Evolutionary conservation across 805 yeast genomes (phyloP), one percentile per base, ranked within the genome.

Genomic region (Candida michaelii): DNA sequence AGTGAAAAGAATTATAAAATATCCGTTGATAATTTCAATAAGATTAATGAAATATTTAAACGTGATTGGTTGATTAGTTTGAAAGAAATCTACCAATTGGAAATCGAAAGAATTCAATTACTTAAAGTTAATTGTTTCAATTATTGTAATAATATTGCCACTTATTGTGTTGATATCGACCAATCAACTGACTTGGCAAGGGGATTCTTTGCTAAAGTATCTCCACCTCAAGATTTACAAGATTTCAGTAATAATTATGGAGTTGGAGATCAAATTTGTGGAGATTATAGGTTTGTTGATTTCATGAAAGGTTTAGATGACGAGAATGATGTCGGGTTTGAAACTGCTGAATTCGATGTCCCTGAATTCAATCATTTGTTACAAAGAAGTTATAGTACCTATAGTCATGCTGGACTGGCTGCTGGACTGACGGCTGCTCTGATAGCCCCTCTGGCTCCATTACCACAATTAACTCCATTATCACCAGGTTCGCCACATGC

Each of bases 101-200:
- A 88, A 56, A 77, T 79, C 37, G 89, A 85, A 56, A 74, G 90
- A 48, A 76, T 86, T 42, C 83, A 83, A 52, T 75, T 81, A 47
- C 56, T 85, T 43, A 83, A 86, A 53, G 69, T 83, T 13, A 85
- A 82, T 51, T 61, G 89, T 45, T 89, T 95, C 85, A 85, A 81
- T 32, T 87, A 73, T 55, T 80, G 91, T 36, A 88, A 88, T 60
- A 72, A 81, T 30, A 70, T 85, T 7, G 85, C 95, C 6, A 73
- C 87, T 0, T 71, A 82, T 2, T 89, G 96, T 57, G 90, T 88
- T 24, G 77, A 80, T 33, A 85, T 83, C 53, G 96, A 89, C 56
- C 83, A 79, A 47, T 74, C 85, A 8, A 86, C 85, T 43, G 96
- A 89, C 55, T 70, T 70, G 40, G 76, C 89, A 11, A 74, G 96